Evolutionary conservation across 495 filamentous ascomycete genomes (phyloP).

Genomic region (Lasiosphaeria miniovina): DNA sequence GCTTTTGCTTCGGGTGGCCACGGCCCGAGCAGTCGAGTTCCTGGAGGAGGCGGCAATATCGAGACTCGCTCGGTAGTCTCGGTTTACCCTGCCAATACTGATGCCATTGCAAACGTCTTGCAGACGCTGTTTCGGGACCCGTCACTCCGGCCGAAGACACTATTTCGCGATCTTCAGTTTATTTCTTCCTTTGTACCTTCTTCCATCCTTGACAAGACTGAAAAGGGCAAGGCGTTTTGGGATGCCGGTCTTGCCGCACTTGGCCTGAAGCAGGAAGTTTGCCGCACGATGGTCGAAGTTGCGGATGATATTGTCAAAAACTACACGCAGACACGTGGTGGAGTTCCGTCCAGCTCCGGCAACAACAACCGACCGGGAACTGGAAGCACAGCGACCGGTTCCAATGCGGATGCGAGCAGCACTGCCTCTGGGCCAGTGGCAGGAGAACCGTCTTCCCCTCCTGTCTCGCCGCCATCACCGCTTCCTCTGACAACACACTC

Average conservation of each 20-base stretch:
- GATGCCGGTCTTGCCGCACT: conserved; percentile 87
- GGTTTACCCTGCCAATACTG: conserved; percentile 53
- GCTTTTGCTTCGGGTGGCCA: conserved; percentile 20
- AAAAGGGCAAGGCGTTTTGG: conserved; percentile 90
- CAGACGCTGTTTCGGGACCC: conserved; percentile 74
- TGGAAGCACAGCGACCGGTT: conserved; percentile 21
- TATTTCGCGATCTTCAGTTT: conserved; percentile 94
- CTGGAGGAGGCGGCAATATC: conserved; percentile 29
- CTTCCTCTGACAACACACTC: conserved; percentile 51
- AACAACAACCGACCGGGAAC: conserved; percentile 23
- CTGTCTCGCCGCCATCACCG: conserved; percentile 35
- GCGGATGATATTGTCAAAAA: conserved; percentile 70
- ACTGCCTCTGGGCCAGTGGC: conserved; percentile 15
- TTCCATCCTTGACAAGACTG: conserved; percentile 76
- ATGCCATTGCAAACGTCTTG: conserved; percentile 75
- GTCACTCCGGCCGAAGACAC: conserved; percentile 77
- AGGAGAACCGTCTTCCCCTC: conserved; percentile 17
- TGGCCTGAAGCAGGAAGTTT: conserved; percentile 84
- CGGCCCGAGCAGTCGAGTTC: conserved; percentile 25
- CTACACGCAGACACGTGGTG: conserved; percentile 45
- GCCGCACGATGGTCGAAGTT: conserved; percentile 83
- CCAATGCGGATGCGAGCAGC: conserved; percentile 16
- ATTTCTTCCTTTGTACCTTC: conserved; percentile 89
- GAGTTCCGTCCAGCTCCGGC: conserved; percentile 15
- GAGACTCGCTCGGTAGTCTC: conserved; percentile 43